Percentiles rank a stretch among this genome's conserved stretches.
phyloP scores from a whole-genome alignment of 2,329 filamentous ascomycete genomes.

The Penicillium sp. region DNA sequence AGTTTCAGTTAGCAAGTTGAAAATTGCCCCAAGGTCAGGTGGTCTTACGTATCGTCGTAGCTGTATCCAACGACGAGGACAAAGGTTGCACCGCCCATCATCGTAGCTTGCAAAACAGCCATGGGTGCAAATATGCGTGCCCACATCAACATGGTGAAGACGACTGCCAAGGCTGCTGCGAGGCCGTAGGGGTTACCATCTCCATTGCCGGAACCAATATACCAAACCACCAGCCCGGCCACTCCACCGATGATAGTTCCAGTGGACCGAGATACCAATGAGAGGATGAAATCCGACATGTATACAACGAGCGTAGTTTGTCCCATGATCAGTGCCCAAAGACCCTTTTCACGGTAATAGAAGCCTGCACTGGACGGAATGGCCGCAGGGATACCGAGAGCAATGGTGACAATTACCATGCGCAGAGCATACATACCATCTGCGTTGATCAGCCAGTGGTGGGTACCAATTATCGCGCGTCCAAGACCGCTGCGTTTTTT shows the following conservation, averaged over 20 bases:
- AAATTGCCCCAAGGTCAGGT: neutral
- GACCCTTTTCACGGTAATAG: slow-evolving; percentile 53
- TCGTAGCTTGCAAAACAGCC: slow-evolving; percentile 32
- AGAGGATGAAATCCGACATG: slow-evolving; percentile 53
- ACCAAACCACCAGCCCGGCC: slow-evolving; percentile 52
- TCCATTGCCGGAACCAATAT: slow-evolving; percentile 52
- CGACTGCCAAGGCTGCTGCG: slow-evolving; percentile 41
- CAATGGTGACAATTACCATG: slow-evolving; percentile 51
- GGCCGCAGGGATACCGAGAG: slow-evolving; percentile 43
- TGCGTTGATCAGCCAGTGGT: slow-evolving; percentile 46
- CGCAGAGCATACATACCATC: slow-evolving; percentile 51
- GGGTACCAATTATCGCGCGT: slow-evolving; percentile 30
- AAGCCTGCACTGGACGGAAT: slow-evolving; percentile 50
- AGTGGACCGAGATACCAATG: slow-evolving; percentile 41
- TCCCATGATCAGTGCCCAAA: slow-evolving; percentile 55
- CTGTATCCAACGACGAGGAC: slow-evolving; percentile 50
- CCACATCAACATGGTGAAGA: slow-evolving; percentile 37
- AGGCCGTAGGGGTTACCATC: slow-evolving; percentile 53
- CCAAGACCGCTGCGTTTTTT: slow-evolving; percentile 29
- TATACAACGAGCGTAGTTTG: slow-evolving; percentile 52
- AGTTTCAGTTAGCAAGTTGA: slow-evolving; percentile 2
- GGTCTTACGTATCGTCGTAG: slow-evolving; percentile 41
- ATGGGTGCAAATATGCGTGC: slow-evolving; percentile 34
- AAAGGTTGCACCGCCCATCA: slow-evolving; percentile 47
- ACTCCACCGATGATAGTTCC: slow-evolving; percentile 52